Evolutionary conservation across 768 basidiomycete species (phyloP), one percentile per base, ranked within the genome.

Genomic region (Zangia roseola): DNA sequence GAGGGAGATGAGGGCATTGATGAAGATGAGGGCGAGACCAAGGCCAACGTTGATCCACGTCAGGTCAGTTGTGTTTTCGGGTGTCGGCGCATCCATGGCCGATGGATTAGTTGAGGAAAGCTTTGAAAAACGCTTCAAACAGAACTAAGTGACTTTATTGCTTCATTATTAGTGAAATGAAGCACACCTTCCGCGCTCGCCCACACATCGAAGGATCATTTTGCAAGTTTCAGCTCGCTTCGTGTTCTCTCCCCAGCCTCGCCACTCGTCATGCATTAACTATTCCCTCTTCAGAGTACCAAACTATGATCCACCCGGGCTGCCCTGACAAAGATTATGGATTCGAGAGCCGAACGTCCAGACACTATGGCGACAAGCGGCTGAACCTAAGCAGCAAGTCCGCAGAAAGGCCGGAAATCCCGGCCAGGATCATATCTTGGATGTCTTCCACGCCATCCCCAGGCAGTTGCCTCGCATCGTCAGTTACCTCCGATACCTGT

Each of bases 1-100:
- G 6, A 74, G 69, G 3, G 91, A 92, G 8, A 92, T 53, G 21
- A 80, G 52, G 6, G 84, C 79, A 69, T 91, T 80, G 62, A 93
- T 79, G 33, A 82, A 61, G 60, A 94, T 80, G 66, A 94, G 93
- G 3, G 77, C 67, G 59, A 93, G 77, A 0, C 82, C 89, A 47
- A 93, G 74, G 24, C 72, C 79, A 45, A 94, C 88, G 60, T 93
- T 90, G n/a, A 65, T 50, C 86, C 86, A 92, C 28, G 70, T 72
- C 40, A 93, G 67, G 47, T 72, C 56, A 20, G 69, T 59, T 0
- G 46, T 35, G 19, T 28, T 51, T 20, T 45, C 36, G 12, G 63
- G 58, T 9, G 59, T 14, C 30, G 13, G 24, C n/a, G 52, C 34
- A 36, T 71, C 73, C 74, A 74, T 73, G 52, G 20, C 12, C 16